These are phyloP conservation scores for Erodium texanum DNA, from an alignment of 441 rosid genomes.

Conservation along the genomic window DNA sequence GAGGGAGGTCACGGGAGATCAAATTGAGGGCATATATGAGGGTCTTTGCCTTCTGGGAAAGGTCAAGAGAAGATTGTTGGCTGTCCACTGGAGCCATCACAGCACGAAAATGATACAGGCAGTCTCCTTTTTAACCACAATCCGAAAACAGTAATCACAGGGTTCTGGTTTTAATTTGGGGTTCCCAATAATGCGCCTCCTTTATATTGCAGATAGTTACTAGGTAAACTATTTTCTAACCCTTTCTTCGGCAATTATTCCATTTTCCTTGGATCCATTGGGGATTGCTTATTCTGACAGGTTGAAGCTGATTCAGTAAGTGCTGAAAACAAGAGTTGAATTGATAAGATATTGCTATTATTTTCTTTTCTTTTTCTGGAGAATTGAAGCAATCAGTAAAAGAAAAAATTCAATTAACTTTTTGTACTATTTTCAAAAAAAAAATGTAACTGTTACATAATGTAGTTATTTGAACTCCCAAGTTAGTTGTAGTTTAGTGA, in stretches of 20 bases:
- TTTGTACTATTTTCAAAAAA: background rate
- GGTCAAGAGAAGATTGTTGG: slow-evolving; percentile 31
- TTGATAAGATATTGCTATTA: background rate
- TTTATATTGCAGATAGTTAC: background rate
- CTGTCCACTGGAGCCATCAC: slow-evolving; percentile 47
- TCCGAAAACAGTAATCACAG: background rate
- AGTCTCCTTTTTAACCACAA: background rate
- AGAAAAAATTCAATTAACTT: background rate
- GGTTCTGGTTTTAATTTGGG: background rate
- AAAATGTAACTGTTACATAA: background rate
- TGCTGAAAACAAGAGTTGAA: background rate
- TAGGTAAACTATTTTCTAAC: background rate
- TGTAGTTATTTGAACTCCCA: background rate
- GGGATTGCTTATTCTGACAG: too few species aligned
- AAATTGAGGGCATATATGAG: slow-evolving; percentile 74
- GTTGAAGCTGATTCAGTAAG: background rate
- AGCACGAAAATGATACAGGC: background rate
- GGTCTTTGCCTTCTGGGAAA: slow-evolving; percentile 49
- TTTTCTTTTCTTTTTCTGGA: background rate
- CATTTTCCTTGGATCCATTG: background rate
- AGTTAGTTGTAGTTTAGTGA: too few species aligned
- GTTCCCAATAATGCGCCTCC: background rate
- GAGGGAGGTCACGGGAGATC: slow-evolving; percentile 86
- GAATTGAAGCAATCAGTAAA: background rate
- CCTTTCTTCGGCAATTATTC: background rate